These are phyloP conservation scores for Sarocladiaceae sp. DNA, from an alignment of 2,329 filamentous ascomycete species.

Conservation along the genomic window DNA sequence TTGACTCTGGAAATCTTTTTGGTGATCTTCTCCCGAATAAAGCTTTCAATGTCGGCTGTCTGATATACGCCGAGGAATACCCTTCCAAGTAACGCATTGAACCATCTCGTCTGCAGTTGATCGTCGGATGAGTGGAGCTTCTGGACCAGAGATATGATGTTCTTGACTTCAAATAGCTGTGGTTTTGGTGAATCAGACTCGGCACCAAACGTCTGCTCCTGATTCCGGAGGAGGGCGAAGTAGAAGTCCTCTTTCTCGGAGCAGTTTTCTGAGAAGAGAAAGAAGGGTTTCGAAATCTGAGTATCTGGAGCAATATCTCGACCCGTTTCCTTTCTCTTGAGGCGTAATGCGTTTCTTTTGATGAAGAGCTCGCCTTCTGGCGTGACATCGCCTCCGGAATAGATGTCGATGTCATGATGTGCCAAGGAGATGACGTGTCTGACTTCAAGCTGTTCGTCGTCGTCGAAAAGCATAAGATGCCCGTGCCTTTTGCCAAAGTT, in stretches of 20 bases:
- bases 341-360: constrained; percentile 82
- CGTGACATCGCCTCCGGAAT: constrained; percentile 69
- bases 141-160: constrained; percentile 86
- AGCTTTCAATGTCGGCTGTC: constrained; percentile 72
- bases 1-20: constrained; percentile 96
- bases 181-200: constrained; percentile 54
- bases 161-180: constrained; percentile 71
- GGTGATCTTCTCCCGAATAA: constrained; percentile 78
- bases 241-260: constrained; percentile 99
- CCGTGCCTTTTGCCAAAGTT: no score
- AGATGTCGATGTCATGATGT: constrained; percentile 79
- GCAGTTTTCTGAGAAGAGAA: constrained; percentile 88
- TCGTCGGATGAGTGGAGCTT: constrained; percentile 87
- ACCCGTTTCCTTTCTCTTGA: constrained; percentile 58
- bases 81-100: constrained; percentile 85
- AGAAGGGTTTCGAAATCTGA: constrained; percentile 73
- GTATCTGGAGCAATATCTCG: constrained; percentile 49
- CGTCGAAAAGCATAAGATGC: constrained; percentile 95
- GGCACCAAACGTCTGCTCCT: constrained; percentile 59
- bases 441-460: constrained; percentile 90
- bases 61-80: constrained; percentile 84
- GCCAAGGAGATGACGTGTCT: constrained; percentile 91
- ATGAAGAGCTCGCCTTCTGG: constrained; percentile 93
- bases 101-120: constrained; percentile 82
- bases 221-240: constrained; percentile 80